These are phyloP conservation scores for Cryphonectria nitschkei DNA, from an alignment of 2,329 filamentous ascomycete species.

Conservation along the genomic window DNA sequence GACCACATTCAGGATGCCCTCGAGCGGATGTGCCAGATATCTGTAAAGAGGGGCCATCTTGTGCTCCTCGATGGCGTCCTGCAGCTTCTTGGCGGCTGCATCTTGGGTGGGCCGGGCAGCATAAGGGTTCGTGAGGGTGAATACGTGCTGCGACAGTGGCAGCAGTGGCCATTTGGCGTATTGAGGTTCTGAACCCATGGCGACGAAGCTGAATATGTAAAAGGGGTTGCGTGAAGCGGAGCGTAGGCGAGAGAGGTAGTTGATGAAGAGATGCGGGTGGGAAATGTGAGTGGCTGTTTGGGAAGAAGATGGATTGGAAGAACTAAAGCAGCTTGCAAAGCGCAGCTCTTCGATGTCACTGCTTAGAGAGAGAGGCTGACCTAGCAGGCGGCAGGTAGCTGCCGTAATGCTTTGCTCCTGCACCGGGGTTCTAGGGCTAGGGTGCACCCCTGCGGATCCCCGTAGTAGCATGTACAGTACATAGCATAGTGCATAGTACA, in stretches of 20 bases:
- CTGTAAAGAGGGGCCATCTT: conserved; percentile 89
- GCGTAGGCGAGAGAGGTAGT: background rate
- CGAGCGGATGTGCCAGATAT: conserved; percentile 79
- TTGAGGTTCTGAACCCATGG: conserved; percentile 80
- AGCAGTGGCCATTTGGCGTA: conserved; percentile 85
- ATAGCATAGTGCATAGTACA: background rate
- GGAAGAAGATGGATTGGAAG: conserved; percentile 11
- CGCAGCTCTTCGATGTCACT: conserved; percentile 25
- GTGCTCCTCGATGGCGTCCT: conserved; percentile 81
- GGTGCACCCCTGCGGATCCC: background rate
- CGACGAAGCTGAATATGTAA: conserved; percentile 35
- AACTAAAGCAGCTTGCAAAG: conserved; percentile 5
- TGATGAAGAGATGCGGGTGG: background rate
- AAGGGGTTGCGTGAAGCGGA: background rate
- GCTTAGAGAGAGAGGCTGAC: conserved; percentile 5
- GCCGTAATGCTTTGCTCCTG: conserved; percentile 24
- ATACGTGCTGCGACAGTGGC: conserved; percentile 82
- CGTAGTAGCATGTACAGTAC: background rate
- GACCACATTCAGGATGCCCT: conserved; percentile 78
- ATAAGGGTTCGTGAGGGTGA: conserved; percentile 81
- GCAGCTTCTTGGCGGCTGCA: conserved; percentile 71
- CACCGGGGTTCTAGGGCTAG: background rate
- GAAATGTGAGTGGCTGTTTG: conserved; percentile 7
- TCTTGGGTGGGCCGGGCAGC: conserved; percentile 69
- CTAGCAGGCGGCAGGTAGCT: conserved; percentile 26